Base-by-base conservation (phyloP, 1,284 basidiomycete genomes). In the Sanghuangporus weigelae region DNA sequence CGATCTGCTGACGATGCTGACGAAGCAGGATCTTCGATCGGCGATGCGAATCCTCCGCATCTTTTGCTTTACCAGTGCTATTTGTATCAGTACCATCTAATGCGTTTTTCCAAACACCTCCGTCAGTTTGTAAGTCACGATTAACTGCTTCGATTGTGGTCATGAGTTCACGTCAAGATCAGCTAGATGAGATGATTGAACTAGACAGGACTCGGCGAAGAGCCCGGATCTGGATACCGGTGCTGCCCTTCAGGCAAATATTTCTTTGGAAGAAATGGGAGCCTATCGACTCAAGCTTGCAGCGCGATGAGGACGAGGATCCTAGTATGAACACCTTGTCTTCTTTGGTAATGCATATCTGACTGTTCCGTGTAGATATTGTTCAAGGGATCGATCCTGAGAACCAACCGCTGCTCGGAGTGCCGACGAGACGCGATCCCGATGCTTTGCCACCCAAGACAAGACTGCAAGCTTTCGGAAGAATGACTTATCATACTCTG, bases 31-130 rank as follows among this genome's bases (percentile, higher is more conserved):
- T 70, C 69, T 3, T 68, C 72, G 16, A 70, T 71, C 2, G 67
- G 73, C 21, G 73, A 75, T 36, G 69, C 72, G 19, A 71, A 75
- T 6, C 82, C 87, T 68, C 81, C 86, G 51, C 80, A 93, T 79
- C 79, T 84, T 36, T 84, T 83, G 70, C 75, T 89, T 7, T 89
- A 89, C 67, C 76, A 87, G 63, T 86, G 85, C 58, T 89, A 85
- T 69, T 81, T 91, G 23, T 93, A 92, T 70, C 89, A 93, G 68
- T 89, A 86, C 69, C 83, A 89, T 69, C 69, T 91, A 40, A 81
- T 85, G 64, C 80, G 82, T 59, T 84, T 87, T 68, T 71, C 79
- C 2, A 73, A 71, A 12, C 75, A 79, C 8, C 68, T 85, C 0
- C 70, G 81, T 36, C 76, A 76, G 5, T 74, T 85, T 70, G 83